Conservation (phyloP, 768 basidiomycete species). For the Trametes elegans region DNA sequence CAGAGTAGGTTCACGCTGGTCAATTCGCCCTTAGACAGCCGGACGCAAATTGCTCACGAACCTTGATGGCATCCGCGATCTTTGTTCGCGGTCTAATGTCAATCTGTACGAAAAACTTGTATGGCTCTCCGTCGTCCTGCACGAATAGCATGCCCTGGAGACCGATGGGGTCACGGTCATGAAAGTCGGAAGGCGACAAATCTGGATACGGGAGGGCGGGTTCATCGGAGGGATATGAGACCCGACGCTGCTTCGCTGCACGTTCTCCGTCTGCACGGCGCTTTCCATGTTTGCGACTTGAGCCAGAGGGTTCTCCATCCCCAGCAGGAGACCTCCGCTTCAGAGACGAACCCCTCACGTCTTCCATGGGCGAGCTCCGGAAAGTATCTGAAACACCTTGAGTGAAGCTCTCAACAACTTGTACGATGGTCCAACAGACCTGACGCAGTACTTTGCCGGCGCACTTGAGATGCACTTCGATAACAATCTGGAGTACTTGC, state of each 20-base stretch:
- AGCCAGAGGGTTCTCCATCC: neutral
- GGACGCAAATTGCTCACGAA: slow-evolving; percentile 27
- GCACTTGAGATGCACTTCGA: neutral
- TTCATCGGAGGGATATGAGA: slow-evolving; percentile 1
- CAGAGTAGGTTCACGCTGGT: neutral
- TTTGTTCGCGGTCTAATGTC: slow-evolving; percentile 53
- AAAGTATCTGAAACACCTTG: neutral
- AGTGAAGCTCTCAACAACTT: neutral
- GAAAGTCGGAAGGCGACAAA: neutral
- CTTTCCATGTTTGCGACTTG: neutral
- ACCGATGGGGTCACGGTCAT: neutral
- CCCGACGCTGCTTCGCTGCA: neutral
- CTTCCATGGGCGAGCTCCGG: slow-evolving; percentile 4
- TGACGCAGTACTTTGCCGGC: slow-evolving; percentile 2
- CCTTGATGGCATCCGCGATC: slow-evolving; percentile 60
- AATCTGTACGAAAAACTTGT: slow-evolving; percentile 68
- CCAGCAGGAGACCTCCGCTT: slow-evolving; percentile 6
- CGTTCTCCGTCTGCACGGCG: neutral
- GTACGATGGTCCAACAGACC: neutral
- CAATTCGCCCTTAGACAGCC: neutral
- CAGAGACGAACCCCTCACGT: neutral
- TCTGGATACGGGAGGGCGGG: neutral
- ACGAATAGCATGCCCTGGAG: slow-evolving; percentile 41
- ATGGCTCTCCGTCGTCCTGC: slow-evolving; percentile 38
- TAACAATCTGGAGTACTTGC: neutral